These are phyloP conservation scores for Penicillium pulvis DNA, from an alignment of 495 filamentous ascomycete species.

Conservation along the genomic window DNA sequence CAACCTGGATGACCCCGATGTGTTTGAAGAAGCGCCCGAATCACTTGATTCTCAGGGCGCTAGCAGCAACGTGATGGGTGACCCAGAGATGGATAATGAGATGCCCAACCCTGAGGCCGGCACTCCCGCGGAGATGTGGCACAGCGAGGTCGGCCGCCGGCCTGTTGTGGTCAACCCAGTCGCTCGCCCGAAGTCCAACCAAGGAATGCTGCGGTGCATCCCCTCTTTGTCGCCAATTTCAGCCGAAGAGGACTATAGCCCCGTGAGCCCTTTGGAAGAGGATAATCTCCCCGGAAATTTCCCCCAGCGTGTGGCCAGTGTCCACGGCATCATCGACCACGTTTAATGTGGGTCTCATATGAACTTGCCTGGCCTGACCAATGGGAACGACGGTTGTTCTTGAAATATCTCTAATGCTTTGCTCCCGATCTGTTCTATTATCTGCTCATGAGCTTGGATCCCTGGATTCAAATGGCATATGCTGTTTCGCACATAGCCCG, in stretches of 20 bases:
- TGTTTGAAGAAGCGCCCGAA: constrained; percentile 31
- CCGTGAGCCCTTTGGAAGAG: constrained; percentile 40
- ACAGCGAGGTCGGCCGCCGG: constrained; percentile 55
- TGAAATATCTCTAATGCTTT: constrained; percentile 7
- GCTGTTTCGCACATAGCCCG: constrained; percentile 25
- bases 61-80: constrained; percentile 45
- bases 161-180: constrained; percentile 48
- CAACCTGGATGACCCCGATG: constrained; percentile 20
- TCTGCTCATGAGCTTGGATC: constrained; percentile 2
- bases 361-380: background rate
- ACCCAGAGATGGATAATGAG: constrained; percentile 31
- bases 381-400: constrained; percentile 1
- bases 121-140: constrained; percentile 47
- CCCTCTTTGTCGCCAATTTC: constrained; percentile 48
- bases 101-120: constrained; percentile 20
- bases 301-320: constrained; percentile 62
- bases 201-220: constrained; percentile 66
- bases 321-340: constrained; percentile 64
- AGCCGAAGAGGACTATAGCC: constrained; percentile 44
- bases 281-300: constrained; percentile 7
- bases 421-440: constrained; percentile 6
- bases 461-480: constrained; percentile 15
- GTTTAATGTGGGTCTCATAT: constrained; percentile 20
- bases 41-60: constrained; percentile 29
- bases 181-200: constrained; percentile 62